phyloP scores from a whole-genome alignment of 441 rosid genomes.

The Brassica hybrid region DNA sequence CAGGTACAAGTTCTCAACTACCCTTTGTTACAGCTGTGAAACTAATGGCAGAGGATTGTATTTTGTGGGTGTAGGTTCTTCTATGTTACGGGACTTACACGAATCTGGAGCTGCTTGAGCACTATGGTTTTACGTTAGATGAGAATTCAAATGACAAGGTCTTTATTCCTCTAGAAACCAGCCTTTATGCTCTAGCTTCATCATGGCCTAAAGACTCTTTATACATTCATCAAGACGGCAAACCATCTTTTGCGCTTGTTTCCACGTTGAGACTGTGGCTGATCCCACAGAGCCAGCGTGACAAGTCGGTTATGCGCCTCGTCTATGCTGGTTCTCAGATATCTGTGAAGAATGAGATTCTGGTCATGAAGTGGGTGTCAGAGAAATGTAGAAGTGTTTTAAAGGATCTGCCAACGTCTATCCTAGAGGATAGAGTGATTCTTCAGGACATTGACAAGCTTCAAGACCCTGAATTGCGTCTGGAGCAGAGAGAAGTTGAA shows the following conservation, averaged over 20 bases:
- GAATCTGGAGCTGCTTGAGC: conserved; percentile 91
- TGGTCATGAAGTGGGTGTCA: conserved; percentile 59
- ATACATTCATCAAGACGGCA: conserved; percentile 70
- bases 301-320: conserved; percentile 62
- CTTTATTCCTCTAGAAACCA: conserved; percentile 66
- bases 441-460: conserved; percentile 52
- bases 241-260: conserved; percentile 71
- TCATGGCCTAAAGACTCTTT: conserved; percentile 80
- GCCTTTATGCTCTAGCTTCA: conserved; percentile 49
- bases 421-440: conserved; percentile 54
- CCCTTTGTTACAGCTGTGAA: conserved; percentile 16
- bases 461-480: conserved; percentile 25
- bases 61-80: conserved; percentile 66
- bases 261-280: conserved; percentile 76
- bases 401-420: conserved; percentile 59
- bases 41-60: background rate
- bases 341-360: conserved; percentile 64
- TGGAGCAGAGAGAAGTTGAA: conserved; percentile 19
- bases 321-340: conserved; percentile 78
- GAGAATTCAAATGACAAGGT: conserved; percentile 84
- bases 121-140: conserved; percentile 77
- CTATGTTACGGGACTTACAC: conserved; percentile 85
- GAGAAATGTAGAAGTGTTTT: conserved; percentile 49
- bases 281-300: conserved; percentile 60
- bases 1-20: conserved; percentile 59